These are phyloP conservation scores for Lagenaria siceraria DNA, from an alignment of 306 rosid species.

Conservation along the genomic window DNA sequence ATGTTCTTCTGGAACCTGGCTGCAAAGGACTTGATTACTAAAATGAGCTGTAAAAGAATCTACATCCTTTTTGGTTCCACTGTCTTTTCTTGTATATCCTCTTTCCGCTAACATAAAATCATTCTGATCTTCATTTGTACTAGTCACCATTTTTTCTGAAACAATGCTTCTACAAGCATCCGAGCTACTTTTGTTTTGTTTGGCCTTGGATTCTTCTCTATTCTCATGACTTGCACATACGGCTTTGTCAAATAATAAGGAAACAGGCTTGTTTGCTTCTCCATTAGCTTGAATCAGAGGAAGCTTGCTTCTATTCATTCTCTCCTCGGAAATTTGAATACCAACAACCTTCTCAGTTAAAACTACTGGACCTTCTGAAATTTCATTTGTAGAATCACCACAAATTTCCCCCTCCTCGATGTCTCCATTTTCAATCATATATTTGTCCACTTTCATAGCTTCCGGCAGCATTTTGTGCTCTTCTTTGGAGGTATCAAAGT, in stretches of 20 bases:
- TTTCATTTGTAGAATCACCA: slow-evolving; percentile 29
- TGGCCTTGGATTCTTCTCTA: slow-evolving; percentile 14
- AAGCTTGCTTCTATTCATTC: slow-evolving; percentile 6
- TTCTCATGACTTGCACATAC: slow-evolving; percentile 15
- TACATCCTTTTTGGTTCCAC: not conserved
- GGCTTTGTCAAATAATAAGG: slow-evolving; percentile 7
- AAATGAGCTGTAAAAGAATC: slow-evolving; percentile 8
- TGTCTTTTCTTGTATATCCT: slow-evolving; percentile 2
- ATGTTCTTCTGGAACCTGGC: slow-evolving; percentile 15
- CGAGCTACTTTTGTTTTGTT: slow-evolving; percentile 10
- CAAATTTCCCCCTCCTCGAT: slow-evolving; percentile 80
- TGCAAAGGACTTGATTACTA: slow-evolving; percentile 17
- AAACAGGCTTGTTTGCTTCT: slow-evolving; percentile 15
- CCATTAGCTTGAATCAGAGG: slow-evolving; percentile 13
- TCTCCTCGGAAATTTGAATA: slow-evolving; percentile 16
- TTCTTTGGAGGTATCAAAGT: slow-evolving; percentile 2
- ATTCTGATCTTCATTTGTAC: slow-evolving; percentile 4
- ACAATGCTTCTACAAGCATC: slow-evolving; percentile 8
- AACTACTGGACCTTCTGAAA: slow-evolving; percentile 22
- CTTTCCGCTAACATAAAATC: slow-evolving; percentile 9
- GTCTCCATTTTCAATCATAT: slow-evolving; percentile 20
- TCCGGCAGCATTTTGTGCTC: slow-evolving; percentile 10
- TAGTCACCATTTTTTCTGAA: slow-evolving; percentile 10
- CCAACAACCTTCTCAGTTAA: slow-evolving; percentile 17
- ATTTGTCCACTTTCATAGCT: slow-evolving; percentile 14